A percentile compares a stretch with the other conserved stretches of the same genome.
These are phyloP conservation scores for Coemansia sp. DNA, from an alignment of 192 early-diverging fungal genomes.

Conservation along the genomic window DNA sequence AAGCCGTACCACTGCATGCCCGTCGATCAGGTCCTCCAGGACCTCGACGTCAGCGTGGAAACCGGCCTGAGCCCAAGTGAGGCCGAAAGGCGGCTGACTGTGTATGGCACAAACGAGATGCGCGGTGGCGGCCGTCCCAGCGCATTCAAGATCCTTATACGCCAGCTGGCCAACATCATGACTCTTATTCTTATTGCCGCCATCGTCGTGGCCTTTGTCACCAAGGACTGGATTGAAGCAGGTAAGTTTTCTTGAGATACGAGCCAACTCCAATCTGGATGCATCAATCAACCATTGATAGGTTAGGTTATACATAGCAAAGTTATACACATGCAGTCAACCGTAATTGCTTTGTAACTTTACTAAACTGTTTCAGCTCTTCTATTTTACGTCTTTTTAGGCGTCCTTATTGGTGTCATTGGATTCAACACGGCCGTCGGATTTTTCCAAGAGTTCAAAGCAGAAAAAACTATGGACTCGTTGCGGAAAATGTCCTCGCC, in stretches of 20 bases:
- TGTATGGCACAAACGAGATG: constrained; percentile 62
- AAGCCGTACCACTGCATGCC: constrained; percentile 50
- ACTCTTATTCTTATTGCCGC: constrained; percentile 67
- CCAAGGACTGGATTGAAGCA: constrained; percentile 61
- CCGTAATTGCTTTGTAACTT: no score
- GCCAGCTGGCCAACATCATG: constrained; percentile 65
- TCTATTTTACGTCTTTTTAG: constrained; percentile 40
- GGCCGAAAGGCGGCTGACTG: constrained; percentile 31
- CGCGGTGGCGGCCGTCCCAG: constrained; percentile 64
- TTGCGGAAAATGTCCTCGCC: constrained; percentile 85
- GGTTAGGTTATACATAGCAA: no score
- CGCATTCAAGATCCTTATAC: constrained; percentile 57
- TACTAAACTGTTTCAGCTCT: no score
- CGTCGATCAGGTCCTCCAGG: constrained; percentile 9
- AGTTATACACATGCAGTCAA: no score
- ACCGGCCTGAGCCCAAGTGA: constrained; percentile 52
- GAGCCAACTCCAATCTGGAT: background rate
- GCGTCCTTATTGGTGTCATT: constrained; percentile 77
- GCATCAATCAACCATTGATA: no score
- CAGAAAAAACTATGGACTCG: constrained; percentile 92
- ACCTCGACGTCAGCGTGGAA: constrained; percentile 23
- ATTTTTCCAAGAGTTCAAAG: constrained; percentile 93
- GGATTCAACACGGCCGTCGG: constrained; percentile 87
- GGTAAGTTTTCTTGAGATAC: constrained; percentile 19
- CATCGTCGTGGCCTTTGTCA: constrained; percentile 60